Evolutionary conservation across 2,329 filamentous ascomycete species (phyloP).

Genomic region (Ophiostoma pallidulum): DNA sequence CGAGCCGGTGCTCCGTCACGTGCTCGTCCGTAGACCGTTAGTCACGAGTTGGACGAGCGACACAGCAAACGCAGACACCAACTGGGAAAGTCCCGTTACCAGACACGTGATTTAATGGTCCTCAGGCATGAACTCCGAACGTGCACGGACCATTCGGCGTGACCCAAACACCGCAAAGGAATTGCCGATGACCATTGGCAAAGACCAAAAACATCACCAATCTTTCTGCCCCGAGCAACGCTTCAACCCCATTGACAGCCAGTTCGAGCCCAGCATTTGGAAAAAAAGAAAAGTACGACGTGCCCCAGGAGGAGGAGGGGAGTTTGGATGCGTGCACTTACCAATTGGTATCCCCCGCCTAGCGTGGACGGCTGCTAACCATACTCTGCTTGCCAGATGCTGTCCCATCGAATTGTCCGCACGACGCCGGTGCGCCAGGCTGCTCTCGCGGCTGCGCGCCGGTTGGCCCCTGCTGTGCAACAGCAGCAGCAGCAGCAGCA

Average conservation of each 20-base stretch:
- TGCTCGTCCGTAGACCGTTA: too few relatives aligned
- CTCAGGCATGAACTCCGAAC: conserved; percentile 4
- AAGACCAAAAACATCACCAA: conserved; percentile 9
- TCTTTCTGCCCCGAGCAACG: neutral
- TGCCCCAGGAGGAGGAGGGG: too few relatives aligned
- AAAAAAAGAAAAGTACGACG: too few relatives aligned
- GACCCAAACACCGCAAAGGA: conserved; percentile 16
- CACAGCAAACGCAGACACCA: too few relatives aligned
- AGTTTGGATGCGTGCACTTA: too few relatives aligned
- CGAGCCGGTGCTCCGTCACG: neutral
- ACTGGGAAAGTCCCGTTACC: too few relatives aligned
- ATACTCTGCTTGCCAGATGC: conserved; percentile 39
- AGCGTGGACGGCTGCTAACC: neutral
- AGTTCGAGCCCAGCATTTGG: conserved; percentile 12
- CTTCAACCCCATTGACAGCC: conserved; percentile 3
- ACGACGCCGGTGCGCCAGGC: conserved; percentile 37
- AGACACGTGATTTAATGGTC: neutral
- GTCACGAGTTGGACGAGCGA: too few relatives aligned
- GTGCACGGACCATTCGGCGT: conserved; percentile 11
- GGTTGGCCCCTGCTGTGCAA: conserved; percentile 41
- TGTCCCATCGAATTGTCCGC: conserved; percentile 49
- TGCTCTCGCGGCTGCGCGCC: conserved; percentile 36
- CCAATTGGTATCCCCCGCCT: too few relatives aligned
- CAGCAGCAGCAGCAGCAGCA: too few relatives aligned
- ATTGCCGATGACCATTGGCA: conserved; percentile 15